Conservation (phyloP, 306 rosid genomes). For the Echinosophora koreensis region DNA sequence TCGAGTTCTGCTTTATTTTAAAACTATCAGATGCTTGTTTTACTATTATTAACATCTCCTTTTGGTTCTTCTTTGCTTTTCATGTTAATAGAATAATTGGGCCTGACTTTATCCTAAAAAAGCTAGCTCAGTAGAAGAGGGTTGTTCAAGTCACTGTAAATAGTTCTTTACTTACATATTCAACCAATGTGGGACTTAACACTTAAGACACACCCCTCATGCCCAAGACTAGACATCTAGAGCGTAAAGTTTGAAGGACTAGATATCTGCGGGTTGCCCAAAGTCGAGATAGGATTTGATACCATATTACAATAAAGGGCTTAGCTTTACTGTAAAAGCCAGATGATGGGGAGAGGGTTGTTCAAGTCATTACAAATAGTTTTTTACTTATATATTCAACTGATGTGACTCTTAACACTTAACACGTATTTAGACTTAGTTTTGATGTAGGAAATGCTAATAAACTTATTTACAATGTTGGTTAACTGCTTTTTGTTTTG, state of each 20-base stretch:
- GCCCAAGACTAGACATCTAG: neutral
- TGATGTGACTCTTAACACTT: neutral
- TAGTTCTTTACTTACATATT: neutral
- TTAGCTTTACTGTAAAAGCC: neutral
- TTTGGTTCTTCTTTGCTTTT: neutral
- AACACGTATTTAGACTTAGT: neutral
- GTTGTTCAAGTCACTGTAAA: neutral
- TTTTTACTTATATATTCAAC: neutral
- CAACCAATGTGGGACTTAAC: neutral
- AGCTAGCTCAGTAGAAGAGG: neutral
- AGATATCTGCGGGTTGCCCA: neutral
- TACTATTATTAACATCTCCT: constrained; percentile 12
- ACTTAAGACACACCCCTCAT: neutral
- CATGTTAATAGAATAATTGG: neutral
- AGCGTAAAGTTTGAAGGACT: neutral
- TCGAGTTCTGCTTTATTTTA: neutral
- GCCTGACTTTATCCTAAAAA: too few species aligned
- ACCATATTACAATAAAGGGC: neutral
- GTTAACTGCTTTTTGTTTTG: constrained; percentile 20
- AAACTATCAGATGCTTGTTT: constrained; percentile 31
- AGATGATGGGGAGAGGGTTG: neutral
- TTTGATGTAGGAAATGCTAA: constrained; percentile 31
- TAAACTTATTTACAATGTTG: neutral
- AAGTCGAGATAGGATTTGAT: neutral
- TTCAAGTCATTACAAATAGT: neutral